Evolutionary conservation across 2,329 filamentous ascomycete species (phyloP).

Genomic region (Hysterium pulicare): DNA sequence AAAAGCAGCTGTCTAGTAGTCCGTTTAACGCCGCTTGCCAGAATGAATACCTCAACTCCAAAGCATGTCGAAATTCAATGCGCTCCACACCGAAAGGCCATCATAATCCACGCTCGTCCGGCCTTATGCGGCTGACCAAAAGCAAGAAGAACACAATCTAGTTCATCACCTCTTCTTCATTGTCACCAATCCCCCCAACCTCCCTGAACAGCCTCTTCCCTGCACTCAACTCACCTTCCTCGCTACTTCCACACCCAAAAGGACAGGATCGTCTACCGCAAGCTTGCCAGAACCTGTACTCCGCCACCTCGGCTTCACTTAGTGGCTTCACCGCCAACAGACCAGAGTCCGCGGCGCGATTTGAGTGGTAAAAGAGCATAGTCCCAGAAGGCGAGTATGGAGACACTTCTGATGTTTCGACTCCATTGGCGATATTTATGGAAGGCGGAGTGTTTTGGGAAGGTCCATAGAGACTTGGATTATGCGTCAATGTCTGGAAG

Average conservation of each 20-base stretch:
- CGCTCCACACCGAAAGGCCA: too few relatives aligned
- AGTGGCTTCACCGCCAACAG: constrained; percentile 29
- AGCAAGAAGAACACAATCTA: too few relatives aligned
- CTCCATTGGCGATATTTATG: constrained; percentile 17
- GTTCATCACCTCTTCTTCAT: too few relatives aligned
- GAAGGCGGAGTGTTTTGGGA: background rate
- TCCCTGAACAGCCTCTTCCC: constrained; percentile 29
- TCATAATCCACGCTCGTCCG: too few relatives aligned
- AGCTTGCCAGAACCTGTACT: constrained; percentile 36
- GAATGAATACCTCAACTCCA: too few relatives aligned
- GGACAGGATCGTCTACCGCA: constrained; percentile 28
- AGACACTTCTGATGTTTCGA: constrained; percentile 17
- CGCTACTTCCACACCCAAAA: constrained; percentile 28
- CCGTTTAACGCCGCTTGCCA: too few relatives aligned
- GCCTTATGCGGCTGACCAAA: too few relatives aligned
- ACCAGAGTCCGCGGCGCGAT: constrained; percentile 23
- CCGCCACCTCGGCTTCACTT: constrained; percentile 30
- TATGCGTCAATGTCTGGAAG: constrained; percentile 7
- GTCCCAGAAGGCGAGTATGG: constrained; percentile 26
- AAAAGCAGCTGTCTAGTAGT: too few relatives aligned
- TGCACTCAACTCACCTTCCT: constrained; percentile 27
- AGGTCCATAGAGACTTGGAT: background rate
- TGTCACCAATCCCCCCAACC: too few relatives aligned
- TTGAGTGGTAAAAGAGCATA: constrained; percentile 28
- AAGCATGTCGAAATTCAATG: too few relatives aligned